Evolutionary conservation across 345 rosid genomes (phyloP).

Genomic region (Lepidium africanum): DNA sequence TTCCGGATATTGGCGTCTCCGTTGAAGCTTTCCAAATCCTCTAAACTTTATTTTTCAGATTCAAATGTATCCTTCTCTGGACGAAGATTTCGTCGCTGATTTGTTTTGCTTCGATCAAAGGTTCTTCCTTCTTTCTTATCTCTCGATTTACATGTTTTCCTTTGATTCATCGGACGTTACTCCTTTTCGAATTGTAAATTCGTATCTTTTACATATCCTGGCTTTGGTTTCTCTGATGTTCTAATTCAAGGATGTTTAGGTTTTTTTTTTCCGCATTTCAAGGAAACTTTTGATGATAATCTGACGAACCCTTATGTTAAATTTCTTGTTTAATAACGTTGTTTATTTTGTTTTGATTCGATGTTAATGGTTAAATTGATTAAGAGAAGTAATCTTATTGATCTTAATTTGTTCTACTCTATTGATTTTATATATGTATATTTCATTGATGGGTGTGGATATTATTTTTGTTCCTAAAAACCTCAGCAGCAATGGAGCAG

Average conservation of each 20-base stretch:
- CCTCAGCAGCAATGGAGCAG: slow-evolving; percentile 19
- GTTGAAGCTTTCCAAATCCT: slow-evolving; percentile 10
- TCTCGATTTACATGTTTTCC: neutral
- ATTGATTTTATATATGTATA: neutral
- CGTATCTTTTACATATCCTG: neutral
- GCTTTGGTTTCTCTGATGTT: neutral
- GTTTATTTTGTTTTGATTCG: neutral
- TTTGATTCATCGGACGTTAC: neutral
- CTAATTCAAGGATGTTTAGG: neutral
- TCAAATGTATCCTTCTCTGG: slow-evolving; percentile 23
- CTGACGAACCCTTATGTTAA: slow-evolving; percentile 8
- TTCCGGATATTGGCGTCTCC: slow-evolving; percentile 8
- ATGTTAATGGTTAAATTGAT: neutral
- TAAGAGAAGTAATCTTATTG: neutral
- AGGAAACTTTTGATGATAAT: neutral
- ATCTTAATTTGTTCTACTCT: neutral
- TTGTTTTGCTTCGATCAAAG: slow-evolving; percentile 29
- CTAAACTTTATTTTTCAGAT: neutral
- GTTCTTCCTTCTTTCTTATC: neutral
- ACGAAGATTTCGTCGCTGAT: slow-evolving; percentile 24
- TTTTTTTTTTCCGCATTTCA: neutral
- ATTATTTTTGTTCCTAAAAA: neutral
- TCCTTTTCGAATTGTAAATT: neutral
- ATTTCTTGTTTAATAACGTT: neutral
- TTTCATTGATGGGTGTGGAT: neutral